Conservation (phyloP, 768 basidiomycete species). For the Chalciporus pseudorubinellus region DNA sequence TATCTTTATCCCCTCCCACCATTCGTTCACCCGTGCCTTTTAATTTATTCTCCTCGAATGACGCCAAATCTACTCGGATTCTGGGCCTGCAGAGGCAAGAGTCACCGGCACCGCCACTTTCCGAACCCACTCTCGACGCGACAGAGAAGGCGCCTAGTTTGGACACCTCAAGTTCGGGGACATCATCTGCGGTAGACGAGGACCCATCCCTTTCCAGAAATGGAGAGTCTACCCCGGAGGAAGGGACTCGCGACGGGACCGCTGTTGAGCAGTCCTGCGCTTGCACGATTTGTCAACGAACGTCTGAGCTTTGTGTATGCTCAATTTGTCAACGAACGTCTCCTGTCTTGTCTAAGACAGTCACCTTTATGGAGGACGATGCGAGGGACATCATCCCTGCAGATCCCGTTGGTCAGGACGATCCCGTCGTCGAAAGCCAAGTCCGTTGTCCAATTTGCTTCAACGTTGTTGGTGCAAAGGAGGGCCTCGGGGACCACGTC, state of each 20-base stretch:
- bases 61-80: background rate
- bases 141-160: background rate
- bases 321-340: too few relatives aligned
- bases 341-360: background rate
- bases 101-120: background rate
- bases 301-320: too few relatives aligned
- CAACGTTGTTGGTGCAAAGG: conserved; percentile 11
- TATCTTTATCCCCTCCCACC: background rate
- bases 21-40: background rate
- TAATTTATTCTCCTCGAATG: background rate
- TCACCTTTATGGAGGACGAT: background rate
- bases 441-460: conserved; percentile 17
- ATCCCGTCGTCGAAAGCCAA: background rate
- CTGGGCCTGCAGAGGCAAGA: background rate
- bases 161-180: conserved; percentile 2
- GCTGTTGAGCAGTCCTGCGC: background rate
- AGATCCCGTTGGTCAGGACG: background rate
- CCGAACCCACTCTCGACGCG: background rate
- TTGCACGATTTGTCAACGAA: conserved; percentile 6
- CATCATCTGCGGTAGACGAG: background rate
- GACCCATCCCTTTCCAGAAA: conserved; percentile 11
- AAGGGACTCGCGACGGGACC: background rate
- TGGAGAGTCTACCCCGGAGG: background rate
- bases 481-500: conserved; percentile 10
- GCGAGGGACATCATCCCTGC: background rate